Conservation (phyloP, 2,329 filamentous ascomycete species). For the Xylaria multiplex region DNA sequence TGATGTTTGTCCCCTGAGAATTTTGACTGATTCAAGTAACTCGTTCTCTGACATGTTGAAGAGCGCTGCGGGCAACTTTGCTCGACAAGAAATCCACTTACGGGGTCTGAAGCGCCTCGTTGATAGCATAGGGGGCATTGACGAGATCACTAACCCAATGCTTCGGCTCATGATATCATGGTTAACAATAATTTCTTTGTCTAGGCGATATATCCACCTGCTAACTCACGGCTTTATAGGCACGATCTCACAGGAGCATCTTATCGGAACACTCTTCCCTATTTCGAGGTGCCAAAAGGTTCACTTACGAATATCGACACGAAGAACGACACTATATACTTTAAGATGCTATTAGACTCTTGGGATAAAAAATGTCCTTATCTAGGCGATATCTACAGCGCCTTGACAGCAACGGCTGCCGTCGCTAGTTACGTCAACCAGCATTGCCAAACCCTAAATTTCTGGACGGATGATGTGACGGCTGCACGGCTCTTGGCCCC, state of each 20-base stretch:
- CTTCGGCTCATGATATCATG: conserved; percentile 46
- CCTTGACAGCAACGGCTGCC: conserved; percentile 42
- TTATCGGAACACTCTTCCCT: conserved; percentile 40
- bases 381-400: conserved; percentile 42
- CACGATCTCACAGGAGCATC: conserved; percentile 44
- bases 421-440: conserved; percentile 45
- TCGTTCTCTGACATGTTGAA: conserved; percentile 22
- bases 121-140: conserved; percentile 42
- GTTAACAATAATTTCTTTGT: conserved; percentile 27
- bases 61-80: conserved; percentile 42
- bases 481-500: conserved; percentile 43
- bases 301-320: conserved; percentile 40
- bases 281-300: conserved; percentile 39
- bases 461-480: conserved; percentile 44
- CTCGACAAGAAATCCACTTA: conserved; percentile 42
- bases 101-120: conserved; percentile 44
- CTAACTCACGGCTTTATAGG: conserved; percentile 35
- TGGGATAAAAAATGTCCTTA: conserved; percentile 41
- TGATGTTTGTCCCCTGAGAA: conserved; percentile 33
- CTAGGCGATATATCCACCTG: neutral
- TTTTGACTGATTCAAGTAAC: neutral
- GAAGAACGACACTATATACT: conserved; percentile 36
- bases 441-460: conserved; percentile 28
- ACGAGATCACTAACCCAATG: conserved; percentile 40
- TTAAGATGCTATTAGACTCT: conserved; percentile 38